Evolutionary conservation across 1,139 yeast species (phyloP), one percentile per base, ranked within the genome.

Genomic region (Kluyveromyces marxianus): DNA sequence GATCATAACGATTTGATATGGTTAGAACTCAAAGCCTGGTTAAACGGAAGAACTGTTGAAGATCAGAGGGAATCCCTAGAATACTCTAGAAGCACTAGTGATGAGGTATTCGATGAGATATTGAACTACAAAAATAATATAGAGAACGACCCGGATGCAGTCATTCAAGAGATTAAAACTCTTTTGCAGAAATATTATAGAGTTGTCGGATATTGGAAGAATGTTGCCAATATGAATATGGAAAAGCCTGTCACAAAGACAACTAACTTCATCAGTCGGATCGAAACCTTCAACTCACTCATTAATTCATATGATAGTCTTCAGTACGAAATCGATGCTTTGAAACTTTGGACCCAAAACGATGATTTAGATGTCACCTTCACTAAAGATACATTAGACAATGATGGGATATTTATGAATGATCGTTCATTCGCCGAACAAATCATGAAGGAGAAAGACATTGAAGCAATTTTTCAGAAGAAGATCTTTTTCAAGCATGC

Each of bases 281-380:
- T 87, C 4, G 92, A 85, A 51, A 90, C 96, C 0, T 71, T 92
- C 48, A 81, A 79, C 39, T 84, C 97, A 0, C 90, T 97, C 97
- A 71, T 76, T 27, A 80, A 89, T 10, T 80, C 87, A 34, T 81
- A 90, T 0, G 77, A 75, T 45, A 83, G 90, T 1, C 79, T 92
- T 31, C 72, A 74, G 41, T 67, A 79, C 43, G 90, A 78, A 54
- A 67, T 77, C 1, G 63, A 67, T 27, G 72, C 77, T 3, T 63
- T 83, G 50, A 71, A 72, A 49, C 60, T 71, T 35, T 83, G 89
- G 89, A 86, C 89, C 4, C 96, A 96, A 4, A 85, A 86, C 60
- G 83, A 80, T 45, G 89, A 83, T 45, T 67, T 86, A 40, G 95
- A 88, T 58, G 69, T 75, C 21, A 44, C 45, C 8, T 46, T 46